Conservation (phyloP, 2,329 filamentous ascomycete species). For the Fusarium torulosum region DNA sequence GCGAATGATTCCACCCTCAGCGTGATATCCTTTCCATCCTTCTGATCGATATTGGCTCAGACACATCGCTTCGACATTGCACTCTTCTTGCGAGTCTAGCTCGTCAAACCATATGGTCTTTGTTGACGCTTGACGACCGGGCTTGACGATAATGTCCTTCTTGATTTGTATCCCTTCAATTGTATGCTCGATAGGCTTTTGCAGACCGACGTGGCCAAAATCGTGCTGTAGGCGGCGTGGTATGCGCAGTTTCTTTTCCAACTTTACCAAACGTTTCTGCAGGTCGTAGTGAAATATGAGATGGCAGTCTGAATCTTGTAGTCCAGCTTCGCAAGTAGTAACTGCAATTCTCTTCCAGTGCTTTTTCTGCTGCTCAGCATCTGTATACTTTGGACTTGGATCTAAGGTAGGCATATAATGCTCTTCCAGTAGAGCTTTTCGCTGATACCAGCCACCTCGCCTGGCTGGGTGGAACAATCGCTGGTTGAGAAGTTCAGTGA, state of each 20-base stretch:
- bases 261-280: constrained; percentile 91
- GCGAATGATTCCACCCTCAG: constrained; percentile 90
- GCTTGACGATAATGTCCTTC: constrained; percentile 62
- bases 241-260: constrained; percentile 86
- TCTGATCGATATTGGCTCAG: constrained; percentile 83
- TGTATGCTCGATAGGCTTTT: constrained; percentile 79
- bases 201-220: constrained; percentile 86
- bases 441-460: constrained; percentile 93
- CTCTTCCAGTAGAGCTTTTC: constrained; percentile 93
- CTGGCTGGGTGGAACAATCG: constrained; percentile 86
- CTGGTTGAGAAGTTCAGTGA: constrained; percentile 82
- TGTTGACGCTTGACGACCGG: constrained; percentile 61
- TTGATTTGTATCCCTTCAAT: constrained; percentile 84
- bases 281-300: constrained; percentile 94
- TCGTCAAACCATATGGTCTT: constrained; percentile 93
- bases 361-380: constrained; percentile 73
- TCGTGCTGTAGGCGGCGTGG: constrained; percentile 91
- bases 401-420: constrained; percentile 85
- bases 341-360: constrained; percentile 84
- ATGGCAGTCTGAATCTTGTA: constrained; percentile 91
- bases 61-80: constrained; percentile 94
- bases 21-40: constrained; percentile 96
- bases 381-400: constrained; percentile 54
- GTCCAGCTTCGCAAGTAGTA: constrained; percentile 83
- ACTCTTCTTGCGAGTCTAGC: constrained; percentile 75